Evolutionary conservation across 2,329 filamentous ascomycete genomes (phyloP), one percentile per base, ranked within the genome.

Genomic region (Aureobasidium lini): DNA sequence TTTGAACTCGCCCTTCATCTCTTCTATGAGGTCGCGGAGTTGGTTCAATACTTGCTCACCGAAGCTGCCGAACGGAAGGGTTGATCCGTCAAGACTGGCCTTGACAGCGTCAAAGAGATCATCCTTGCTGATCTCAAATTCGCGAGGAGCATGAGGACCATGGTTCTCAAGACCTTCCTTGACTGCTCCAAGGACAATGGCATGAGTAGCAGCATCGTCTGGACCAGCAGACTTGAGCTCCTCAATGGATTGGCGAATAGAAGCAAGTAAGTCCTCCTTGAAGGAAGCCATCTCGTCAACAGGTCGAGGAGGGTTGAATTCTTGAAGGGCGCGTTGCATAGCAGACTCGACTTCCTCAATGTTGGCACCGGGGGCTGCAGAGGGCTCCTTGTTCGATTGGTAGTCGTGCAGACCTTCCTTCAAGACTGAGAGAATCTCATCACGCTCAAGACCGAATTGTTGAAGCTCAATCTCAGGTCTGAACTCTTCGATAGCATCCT

Each of bases 381-480:
- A 61, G 74, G 76, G 73, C 18, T 83, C 78, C n/a, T 78, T 60
- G 16, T 71, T 76, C 13, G 81, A 79, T 1, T 80, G 80, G 68
- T 94, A 91, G 48, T 90, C 84, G 64, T 89, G 85, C 0, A 97
- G 81, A 0, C 93, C 93, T 75, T 96, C 88, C 65, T 89, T 86
- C 29, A 97, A 80, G 64, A 91, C 95, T 40, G 88, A 85, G 13
- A 97, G 78, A 49, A 97, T 88, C 69, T 97, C 93, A 11, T 96
- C 90, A 5, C 90, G 83, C 71, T 96, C 93, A 1, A 97, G 78
- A 1, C 92, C 93, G 63, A 95, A 88, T 67, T 95, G 90, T 66
- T 96, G 88, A 4, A 95, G 81, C 66, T 95, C 87, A 53, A 96
- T 90, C 66, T 96, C 90, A 1, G 93, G 93, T 73, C 95, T 95